phyloP scores from a whole-genome alignment of 495 filamentous ascomycete species.

The Penicillium chermesinum region DNA sequence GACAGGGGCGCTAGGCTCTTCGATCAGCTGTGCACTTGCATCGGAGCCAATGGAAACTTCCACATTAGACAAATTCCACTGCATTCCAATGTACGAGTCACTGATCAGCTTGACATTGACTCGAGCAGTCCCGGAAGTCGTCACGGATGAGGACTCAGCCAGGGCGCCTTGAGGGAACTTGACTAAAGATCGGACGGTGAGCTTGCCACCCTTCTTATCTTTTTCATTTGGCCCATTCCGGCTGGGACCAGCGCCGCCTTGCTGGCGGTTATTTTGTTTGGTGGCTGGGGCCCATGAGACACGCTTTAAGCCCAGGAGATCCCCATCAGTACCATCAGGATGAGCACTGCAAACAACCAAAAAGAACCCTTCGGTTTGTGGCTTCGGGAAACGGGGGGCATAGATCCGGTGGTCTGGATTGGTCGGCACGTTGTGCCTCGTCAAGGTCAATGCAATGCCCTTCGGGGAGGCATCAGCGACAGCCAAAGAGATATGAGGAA shows the following conservation, averaged over 20 bases:
- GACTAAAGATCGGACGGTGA: slow-evolving; percentile 41
- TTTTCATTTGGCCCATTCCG: slow-evolving; percentile 20
- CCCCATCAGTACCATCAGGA: slow-evolving; percentile 58
- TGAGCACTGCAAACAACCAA: slow-evolving; percentile 52
- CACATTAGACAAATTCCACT: slow-evolving; percentile 47
- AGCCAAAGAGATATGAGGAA: slow-evolving; percentile 66
- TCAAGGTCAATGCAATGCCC: slow-evolving; percentile 57
- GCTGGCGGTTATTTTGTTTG: slow-evolving; percentile 21
- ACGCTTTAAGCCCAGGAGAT: slow-evolving; percentile 79
- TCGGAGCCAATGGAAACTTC: slow-evolving; percentile 18
- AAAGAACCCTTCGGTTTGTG: slow-evolving; percentile 93
- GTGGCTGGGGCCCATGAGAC: slow-evolving; percentile 60
- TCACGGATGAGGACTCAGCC: slow-evolving; percentile 14
- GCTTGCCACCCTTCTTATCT: slow-evolving; percentile 8
- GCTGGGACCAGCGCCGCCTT: slow-evolving; percentile 22
- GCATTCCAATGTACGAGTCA: slow-evolving; percentile 81
- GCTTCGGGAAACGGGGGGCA: slow-evolving; percentile 86
- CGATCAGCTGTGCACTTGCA: slow-evolving; percentile 18
- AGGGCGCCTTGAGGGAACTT: slow-evolving; percentile 52
- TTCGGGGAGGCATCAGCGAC: slow-evolving; percentile 55
- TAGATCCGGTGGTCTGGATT: slow-evolving; percentile 66
- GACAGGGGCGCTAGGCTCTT: slow-evolving; percentile 17
- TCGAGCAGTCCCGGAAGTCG: slow-evolving; percentile 22
- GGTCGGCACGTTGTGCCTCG: slow-evolving; percentile 59
- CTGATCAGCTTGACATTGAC: slow-evolving; percentile 72